Evolutionary conservation across 768 basidiomycete genomes (phyloP).

Genomic region (Pleurotus salmoneostramineus): DNA sequence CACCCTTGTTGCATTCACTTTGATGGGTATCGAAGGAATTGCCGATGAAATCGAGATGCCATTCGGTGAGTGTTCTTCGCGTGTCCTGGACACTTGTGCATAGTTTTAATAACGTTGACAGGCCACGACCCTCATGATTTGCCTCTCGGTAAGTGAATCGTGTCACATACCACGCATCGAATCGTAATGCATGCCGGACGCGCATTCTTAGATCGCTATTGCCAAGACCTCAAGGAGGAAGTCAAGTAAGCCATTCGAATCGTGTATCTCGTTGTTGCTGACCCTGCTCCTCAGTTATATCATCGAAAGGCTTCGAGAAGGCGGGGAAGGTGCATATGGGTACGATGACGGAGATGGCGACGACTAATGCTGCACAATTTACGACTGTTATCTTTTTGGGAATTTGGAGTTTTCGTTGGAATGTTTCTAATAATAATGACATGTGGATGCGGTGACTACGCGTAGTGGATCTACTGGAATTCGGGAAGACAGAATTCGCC

Average conservation of each 20-base stretch:
- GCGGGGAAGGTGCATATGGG: constrained; percentile 67
- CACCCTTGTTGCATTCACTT: constrained; percentile 83
- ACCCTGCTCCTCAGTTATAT: constrained; percentile 46
- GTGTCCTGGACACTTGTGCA: background rate
- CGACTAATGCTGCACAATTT: constrained; percentile 41
- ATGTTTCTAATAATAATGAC: constrained; percentile 7
- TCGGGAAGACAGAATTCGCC: constrained; percentile 87
- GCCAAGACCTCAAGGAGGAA: constrained; percentile 83
- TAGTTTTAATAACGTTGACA: constrained; percentile 16
- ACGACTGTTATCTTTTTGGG: background rate
- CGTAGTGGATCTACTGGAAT: constrained; percentile 55
- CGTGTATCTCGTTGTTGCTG: constrained; percentile 6
- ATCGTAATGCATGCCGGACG: background rate
- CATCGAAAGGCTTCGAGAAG: constrained; percentile 66
- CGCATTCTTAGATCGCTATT: constrained; percentile 63
- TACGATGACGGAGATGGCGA: constrained; percentile 82
- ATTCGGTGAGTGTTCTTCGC: constrained; percentile 54
- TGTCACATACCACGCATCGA: background rate
- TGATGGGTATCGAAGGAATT: constrained; percentile 94
- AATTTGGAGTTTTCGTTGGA: background rate
- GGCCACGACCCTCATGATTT: constrained; percentile 65
- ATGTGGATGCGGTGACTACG: background rate
- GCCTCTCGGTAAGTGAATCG: constrained; percentile 55
- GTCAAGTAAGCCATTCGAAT: constrained; percentile 51
- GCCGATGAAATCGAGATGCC: constrained; percentile 95